Evolutionary conservation across 2,329 filamentous ascomycete genomes (phyloP), one percentile per base, ranked within the genome.

Genomic region (Fusarium anguioides): DNA sequence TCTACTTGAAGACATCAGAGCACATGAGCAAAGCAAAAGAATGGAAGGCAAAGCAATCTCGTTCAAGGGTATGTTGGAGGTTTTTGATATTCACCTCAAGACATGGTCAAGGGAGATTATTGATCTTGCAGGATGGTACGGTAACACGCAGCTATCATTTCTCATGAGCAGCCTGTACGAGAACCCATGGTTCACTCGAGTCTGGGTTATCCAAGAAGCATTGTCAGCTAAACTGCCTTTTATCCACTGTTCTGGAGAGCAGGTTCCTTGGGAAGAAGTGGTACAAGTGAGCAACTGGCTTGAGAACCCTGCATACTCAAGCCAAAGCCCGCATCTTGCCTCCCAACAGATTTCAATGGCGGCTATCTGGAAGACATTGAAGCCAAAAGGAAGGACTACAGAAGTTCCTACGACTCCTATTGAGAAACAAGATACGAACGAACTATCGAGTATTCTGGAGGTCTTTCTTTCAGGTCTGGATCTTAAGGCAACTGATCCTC

Each of bases 201-300:
- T 70, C 0, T 70, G 68, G 68, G 68, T 70, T 0, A 58, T 70
- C 0, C 68, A 70, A 2, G 68, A 70, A 29, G 67, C 67, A 7
- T n/a, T 70, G 0, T 57, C 64, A 4, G 50, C 67, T 2, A 23
- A 20, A 7, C 18, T 15, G 0, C 54, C 67, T 0, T 6, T 40
- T 4, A 55, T 68, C 0, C 67, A 69, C 10, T 69, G 54, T 6
- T 52, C 54, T 0, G 37, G 33, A 0, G 63, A 70, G 1, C 47
- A 51, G 0, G 31, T 61, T 0, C 59, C 59, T 0, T 69, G 67
- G 67, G 44, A 62, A n/a, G 67, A 69, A 27, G 45, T 69, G 2
- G 9, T 69, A 0, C 21, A 55, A 26, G 55, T 69, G 1, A 70
- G 64, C 26, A 47, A 37, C 0, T 67, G 54, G 54, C 52, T 69